Evolutionary conservation across 2,329 filamentous ascomycete species (phyloP).

Genomic region (Xylariaceae sp.): DNA sequence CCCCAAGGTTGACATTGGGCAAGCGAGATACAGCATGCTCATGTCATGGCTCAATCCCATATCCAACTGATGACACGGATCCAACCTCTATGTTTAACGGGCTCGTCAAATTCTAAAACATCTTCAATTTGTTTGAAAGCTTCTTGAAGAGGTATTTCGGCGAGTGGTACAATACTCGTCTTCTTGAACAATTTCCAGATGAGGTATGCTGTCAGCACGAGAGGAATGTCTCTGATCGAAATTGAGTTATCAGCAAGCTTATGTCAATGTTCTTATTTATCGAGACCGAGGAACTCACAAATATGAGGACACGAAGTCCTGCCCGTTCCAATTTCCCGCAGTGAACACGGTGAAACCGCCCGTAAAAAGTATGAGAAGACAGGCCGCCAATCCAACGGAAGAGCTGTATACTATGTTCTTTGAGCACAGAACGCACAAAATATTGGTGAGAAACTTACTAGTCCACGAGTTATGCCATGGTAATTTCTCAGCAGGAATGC

Average conservation of each 20-base stretch:
- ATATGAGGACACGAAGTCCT: constrained; percentile 60
- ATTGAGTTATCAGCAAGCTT: no score
- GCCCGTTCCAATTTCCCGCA: constrained; percentile 55
- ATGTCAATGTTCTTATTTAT: no score
- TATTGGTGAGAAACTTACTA: constrained; percentile 39
- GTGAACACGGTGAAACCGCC: constrained; percentile 66
- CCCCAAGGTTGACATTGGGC: no score
- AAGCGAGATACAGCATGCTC: not conserved
- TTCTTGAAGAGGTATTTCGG: constrained; percentile 50
- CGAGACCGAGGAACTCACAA: constrained; percentile 42
- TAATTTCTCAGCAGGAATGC: constrained; percentile 46
- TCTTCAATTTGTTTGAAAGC: constrained; percentile 49
- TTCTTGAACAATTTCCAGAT: constrained; percentile 66
- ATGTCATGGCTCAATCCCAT: constrained; percentile 15
- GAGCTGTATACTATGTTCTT: constrained; percentile 54
- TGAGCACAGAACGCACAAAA: not conserved
- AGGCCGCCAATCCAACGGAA: constrained; percentile 57
- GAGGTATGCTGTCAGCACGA: constrained; percentile 54
- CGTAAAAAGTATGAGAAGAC: constrained; percentile 65
- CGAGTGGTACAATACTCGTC: constrained; percentile 52
- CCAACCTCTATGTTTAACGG: constrained; percentile 3
- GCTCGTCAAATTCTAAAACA: constrained; percentile 31
- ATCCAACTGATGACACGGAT: constrained; percentile 18
- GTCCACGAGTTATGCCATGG: constrained; percentile 66
- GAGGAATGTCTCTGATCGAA: constrained; percentile 52